phyloP scores from a whole-genome alignment of 2,329 filamentous ascomycete genomes.

The Aspergillus hortae region DNA sequence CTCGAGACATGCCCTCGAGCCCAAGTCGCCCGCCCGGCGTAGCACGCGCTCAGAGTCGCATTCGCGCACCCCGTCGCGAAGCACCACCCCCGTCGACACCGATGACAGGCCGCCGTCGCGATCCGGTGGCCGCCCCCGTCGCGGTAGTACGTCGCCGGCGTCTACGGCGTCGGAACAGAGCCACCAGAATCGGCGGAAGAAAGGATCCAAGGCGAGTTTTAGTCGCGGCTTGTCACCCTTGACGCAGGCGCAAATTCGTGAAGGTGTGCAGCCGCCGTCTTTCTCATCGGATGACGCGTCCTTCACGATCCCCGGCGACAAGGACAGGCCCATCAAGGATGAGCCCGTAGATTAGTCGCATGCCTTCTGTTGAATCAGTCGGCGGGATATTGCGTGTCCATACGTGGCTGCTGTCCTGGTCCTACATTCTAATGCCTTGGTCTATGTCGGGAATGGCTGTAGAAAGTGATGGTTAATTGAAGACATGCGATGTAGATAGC shows the following conservation, averaged over 20 bases:
- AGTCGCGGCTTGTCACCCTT: slow-evolving; percentile 33
- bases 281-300: slow-evolving; percentile 36
- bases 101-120: slow-evolving; percentile 37
- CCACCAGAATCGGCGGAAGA: slow-evolving; percentile 30
- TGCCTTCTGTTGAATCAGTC: background rate
- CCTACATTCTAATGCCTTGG: background rate
- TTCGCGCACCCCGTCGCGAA: slow-evolving; percentile 42
- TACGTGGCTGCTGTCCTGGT: slow-evolving; percentile 1
- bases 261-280: slow-evolving; percentile 30
- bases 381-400: background rate
- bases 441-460: background rate
- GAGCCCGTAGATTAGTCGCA: slow-evolving; percentile 16
- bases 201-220: slow-evolving; percentile 24
- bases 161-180: slow-evolving; percentile 25
- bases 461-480: background rate
- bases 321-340: slow-evolving; percentile 22
- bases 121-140: slow-evolving; percentile 30
- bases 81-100: slow-evolving; percentile 35
- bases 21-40: slow-evolving; percentile 27
- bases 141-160: slow-evolving; percentile 32
- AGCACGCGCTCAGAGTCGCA: slow-evolving; percentile 37
- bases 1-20: slow-evolving; percentile 27
- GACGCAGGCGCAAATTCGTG: slow-evolving; percentile 36
- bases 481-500: background rate
- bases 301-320: slow-evolving; percentile 15